Evolutionary conservation across 495 filamentous ascomycete species (phyloP).

Genomic region (Viridothelium virens): DNA sequence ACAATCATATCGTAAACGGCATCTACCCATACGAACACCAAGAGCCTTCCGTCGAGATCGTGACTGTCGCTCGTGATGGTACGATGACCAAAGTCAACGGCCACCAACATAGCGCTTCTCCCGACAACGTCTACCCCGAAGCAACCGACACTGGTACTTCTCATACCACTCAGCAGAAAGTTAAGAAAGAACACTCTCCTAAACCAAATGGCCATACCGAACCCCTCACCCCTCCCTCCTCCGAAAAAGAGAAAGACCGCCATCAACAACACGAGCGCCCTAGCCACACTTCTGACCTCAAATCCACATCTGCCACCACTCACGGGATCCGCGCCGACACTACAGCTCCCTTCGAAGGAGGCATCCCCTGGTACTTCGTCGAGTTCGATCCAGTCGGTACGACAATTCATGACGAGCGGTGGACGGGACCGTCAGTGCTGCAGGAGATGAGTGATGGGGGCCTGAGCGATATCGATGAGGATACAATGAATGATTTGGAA

Average conservation of each 20-base stretch:
- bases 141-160: constrained; percentile 11
- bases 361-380: constrained; percentile 82
- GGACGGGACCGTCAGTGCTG: constrained; percentile 66
- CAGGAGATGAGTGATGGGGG: constrained; percentile 70
- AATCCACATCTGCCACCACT: too few species aligned
- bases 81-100: constrained; percentile 1
- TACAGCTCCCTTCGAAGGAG: constrained; percentile 44
- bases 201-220: constrained; percentile 16
- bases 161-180: background rate
- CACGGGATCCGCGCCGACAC: too few species aligned
- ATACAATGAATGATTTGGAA: constrained; percentile 62
- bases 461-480: constrained; percentile 80
- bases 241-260: constrained; percentile 18
- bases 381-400: constrained; percentile 73
- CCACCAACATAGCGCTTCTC: background rate
- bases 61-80: background rate
- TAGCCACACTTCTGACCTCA: too few species aligned
- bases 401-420: constrained; percentile 65
- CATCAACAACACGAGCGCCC: constrained; percentile 11
- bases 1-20: background rate
- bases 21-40: constrained; percentile 7
- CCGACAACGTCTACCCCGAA: constrained; percentile 8
- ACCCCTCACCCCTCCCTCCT: constrained; percentile 27
- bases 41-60: background rate
- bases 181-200: constrained; percentile 11